Conservation (phyloP, 441 rosid genomes). For the Omphalea diandra region DNA sequence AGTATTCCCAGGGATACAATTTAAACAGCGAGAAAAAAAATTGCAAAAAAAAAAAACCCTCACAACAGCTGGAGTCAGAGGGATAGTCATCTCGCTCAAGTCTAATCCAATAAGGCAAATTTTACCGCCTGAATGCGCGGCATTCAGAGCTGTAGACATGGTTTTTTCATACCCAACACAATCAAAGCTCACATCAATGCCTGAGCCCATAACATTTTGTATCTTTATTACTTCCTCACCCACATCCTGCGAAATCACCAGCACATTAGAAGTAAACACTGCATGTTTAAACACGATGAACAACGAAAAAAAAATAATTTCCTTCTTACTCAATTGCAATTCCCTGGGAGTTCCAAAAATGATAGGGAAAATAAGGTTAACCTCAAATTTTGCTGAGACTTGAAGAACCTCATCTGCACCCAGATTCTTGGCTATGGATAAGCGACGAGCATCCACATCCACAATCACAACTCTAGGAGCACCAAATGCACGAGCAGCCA, state of each 20-base stretch:
- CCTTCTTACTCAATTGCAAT: neutral
- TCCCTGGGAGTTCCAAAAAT: neutral
- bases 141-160: slow-evolving; percentile 69
- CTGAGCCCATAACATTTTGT: slow-evolving; percentile 46
- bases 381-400: slow-evolving; percentile 62
- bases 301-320: neutral
- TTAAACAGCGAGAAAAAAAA: neutral
- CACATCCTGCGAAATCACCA: slow-evolving; percentile 42
- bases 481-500: slow-evolving; percentile 80
- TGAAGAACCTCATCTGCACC: slow-evolving; percentile 60
- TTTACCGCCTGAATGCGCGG: slow-evolving; percentile 69
- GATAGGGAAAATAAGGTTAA: neutral
- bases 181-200: slow-evolving; percentile 69
- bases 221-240: slow-evolving; percentile 52
- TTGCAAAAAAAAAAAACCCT: slow-evolving; percentile 33
- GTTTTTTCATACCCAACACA: slow-evolving; percentile 81
- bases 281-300: neutral
- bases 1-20: neutral
- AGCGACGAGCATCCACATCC: slow-evolving; percentile 64
- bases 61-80: slow-evolving; percentile 84
- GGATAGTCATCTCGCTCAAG: slow-evolving; percentile 63
- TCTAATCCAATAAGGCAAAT: slow-evolving; percentile 91
- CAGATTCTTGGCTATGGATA: slow-evolving; percentile 67
- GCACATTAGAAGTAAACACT: neutral
- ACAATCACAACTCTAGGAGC: slow-evolving; percentile 64